phyloP scores from a whole-genome alignment of 2,329 filamentous ascomycete genomes.

The Talaromyces pinophilus region DNA sequence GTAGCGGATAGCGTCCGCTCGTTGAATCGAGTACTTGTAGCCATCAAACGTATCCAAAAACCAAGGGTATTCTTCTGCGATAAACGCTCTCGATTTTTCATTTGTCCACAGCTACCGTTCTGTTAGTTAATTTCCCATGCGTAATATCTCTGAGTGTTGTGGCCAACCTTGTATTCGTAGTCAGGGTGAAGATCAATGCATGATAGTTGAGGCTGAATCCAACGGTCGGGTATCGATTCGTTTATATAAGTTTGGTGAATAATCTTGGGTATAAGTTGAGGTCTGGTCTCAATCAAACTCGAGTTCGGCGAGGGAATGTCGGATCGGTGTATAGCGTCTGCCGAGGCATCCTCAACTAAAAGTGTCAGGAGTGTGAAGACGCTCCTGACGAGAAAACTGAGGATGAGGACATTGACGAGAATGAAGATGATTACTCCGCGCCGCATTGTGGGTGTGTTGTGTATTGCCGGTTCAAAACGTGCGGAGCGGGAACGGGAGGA shows the following conservation, averaged over 20 bases:
- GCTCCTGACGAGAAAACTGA: conserved; percentile 65
- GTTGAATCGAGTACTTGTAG: conserved; percentile 74
- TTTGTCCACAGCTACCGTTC: conserved; percentile 71
- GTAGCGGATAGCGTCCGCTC: conserved; percentile 76
- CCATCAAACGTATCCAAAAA: conserved; percentile 73
- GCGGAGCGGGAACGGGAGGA: background rate
- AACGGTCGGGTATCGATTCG: conserved; percentile 66
- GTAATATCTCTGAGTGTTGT: background rate
- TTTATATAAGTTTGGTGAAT: conserved; percentile 78
- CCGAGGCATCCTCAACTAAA: conserved; percentile 66
- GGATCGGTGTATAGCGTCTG: conserved; percentile 65
- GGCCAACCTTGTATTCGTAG: conserved; percentile 69
- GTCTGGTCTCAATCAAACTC: conserved; percentile 56
- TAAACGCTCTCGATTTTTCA: conserved; percentile 67
- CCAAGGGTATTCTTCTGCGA: conserved; percentile 73
- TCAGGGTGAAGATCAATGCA: conserved; percentile 68
- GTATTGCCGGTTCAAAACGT: background rate
- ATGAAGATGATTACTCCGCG: conserved; percentile 64
- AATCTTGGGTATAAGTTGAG: conserved; percentile 71
- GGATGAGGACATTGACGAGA: conserved; percentile 63
- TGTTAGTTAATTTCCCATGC: conserved; percentile 25
- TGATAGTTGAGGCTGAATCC: conserved; percentile 65
- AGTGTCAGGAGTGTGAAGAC: conserved; percentile 72
- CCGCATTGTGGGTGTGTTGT: conserved; percentile 51
- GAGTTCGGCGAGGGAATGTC: conserved; percentile 68